phyloP scores from a whole-genome alignment of 805 yeast species.

The Candida tibetensis region DNA sequence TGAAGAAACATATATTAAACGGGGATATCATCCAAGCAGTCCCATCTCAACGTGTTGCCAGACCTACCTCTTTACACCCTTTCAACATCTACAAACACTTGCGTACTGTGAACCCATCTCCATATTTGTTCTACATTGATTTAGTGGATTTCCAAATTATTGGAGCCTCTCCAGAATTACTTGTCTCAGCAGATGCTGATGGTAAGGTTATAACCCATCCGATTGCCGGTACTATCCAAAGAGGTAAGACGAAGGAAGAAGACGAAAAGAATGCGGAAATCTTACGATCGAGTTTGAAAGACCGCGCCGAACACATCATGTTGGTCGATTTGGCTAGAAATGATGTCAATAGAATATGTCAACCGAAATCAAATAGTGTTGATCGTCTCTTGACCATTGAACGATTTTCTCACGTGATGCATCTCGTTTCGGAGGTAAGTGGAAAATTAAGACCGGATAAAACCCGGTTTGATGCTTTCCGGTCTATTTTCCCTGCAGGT shows the following conservation, averaged over 20 bases:
- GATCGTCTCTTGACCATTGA: slow-evolving; percentile 88
- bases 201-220: slow-evolving; percentile 90
- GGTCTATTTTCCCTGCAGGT: slow-evolving; percentile 98
- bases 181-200: slow-evolving; percentile 74
- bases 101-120: slow-evolving; percentile 95
- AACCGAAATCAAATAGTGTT: slow-evolving; percentile 78
- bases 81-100: slow-evolving; percentile 93
- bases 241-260: slow-evolving; percentile 90
- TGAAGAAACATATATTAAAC: slow-evolving; percentile 77
- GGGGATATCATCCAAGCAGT: slow-evolving; percentile 98
- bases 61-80: slow-evolving; percentile 94
- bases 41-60: slow-evolving; percentile 94
- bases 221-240: slow-evolving; percentile 91
- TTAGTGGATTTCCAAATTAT: slow-evolving; percentile 88
- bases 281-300: slow-evolving; percentile 75
- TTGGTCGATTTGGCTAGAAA: slow-evolving; percentile 96
- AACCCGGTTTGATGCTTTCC: slow-evolving; percentile 92
- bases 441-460: slow-evolving; percentile 83
- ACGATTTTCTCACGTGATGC: slow-evolving; percentile 96
- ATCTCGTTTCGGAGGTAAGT: slow-evolving; percentile 89
- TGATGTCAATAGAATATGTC: slow-evolving; percentile 93
- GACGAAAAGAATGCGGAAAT: slow-evolving; percentile 80
- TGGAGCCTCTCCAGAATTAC: slow-evolving; percentile 95
- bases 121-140: slow-evolving; percentile 92
- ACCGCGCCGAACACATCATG: slow-evolving; percentile 98